Conservation (phyloP, 2,329 filamentous ascomycete genomes). For the Exophiala sp. region DNA sequence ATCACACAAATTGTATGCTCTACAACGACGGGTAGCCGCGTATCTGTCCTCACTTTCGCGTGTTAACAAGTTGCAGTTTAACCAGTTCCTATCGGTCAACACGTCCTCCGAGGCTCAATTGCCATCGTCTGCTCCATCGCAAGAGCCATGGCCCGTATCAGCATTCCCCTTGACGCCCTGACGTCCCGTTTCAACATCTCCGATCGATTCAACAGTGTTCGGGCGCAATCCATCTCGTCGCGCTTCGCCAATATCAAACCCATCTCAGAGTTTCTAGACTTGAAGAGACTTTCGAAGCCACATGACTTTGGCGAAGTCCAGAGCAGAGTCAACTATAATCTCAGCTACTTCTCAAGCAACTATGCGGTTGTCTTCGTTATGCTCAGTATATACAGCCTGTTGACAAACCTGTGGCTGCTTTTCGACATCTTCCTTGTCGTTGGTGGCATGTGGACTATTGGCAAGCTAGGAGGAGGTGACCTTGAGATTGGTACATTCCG, state of each 20-base stretch:
- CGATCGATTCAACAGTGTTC: slow-evolving; percentile 78
- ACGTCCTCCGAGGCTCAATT: not conserved
- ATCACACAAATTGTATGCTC: slow-evolving; percentile 1
- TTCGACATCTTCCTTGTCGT: slow-evolving; percentile 55
- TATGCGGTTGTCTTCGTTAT: slow-evolving; percentile 91
- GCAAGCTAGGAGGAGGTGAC: slow-evolving; percentile 81
- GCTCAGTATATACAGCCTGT: slow-evolving; percentile 89
- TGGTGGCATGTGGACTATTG: slow-evolving; percentile 83
- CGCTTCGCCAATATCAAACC: slow-evolving; percentile 91
- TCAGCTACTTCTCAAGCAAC: slow-evolving; percentile 96
- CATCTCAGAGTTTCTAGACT: slow-evolving; percentile 85
- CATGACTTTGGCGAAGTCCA: slow-evolving; percentile 85
- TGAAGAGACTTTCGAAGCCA: slow-evolving; percentile 94
- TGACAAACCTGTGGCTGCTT: slow-evolving; percentile 43
- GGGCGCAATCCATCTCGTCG: slow-evolving; percentile 68
- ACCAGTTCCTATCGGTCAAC: not conserved
- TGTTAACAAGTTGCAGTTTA: slow-evolving; percentile 5
- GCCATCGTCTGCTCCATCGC: not conserved
- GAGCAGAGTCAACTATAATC: slow-evolving; percentile 92
- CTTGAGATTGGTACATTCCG: slow-evolving; percentile 76
- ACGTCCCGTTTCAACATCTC: slow-evolving; percentile 82
- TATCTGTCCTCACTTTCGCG: not conserved
- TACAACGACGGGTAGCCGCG: slow-evolving; percentile 1
- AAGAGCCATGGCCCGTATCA: slow-evolving; percentile 68
- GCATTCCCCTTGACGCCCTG: slow-evolving; percentile 84